phyloP scores from a whole-genome alignment of 441 rosid genomes.

The Brassica hybrid region DNA sequence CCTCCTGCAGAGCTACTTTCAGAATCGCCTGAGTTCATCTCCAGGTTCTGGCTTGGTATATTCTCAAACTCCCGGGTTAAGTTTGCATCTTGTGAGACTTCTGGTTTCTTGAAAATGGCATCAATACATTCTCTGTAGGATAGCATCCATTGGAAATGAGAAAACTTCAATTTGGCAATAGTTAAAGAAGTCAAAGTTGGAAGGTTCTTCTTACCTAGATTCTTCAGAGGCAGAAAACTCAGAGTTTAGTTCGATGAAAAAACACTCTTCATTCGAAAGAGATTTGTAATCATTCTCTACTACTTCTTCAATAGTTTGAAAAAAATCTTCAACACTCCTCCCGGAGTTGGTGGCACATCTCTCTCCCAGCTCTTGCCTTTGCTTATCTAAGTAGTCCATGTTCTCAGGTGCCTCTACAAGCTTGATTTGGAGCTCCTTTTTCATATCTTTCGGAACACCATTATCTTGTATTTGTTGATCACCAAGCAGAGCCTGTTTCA shows the following conservation, averaged over 20 bases:
- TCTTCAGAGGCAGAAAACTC: constrained; percentile 37
- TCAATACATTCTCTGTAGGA: constrained; percentile 46
- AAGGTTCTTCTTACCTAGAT: constrained; percentile 46
- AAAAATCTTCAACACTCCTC: not conserved
- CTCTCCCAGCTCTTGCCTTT: constrained; percentile 53
- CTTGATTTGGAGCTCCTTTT: constrained; percentile 47
- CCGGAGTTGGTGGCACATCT: constrained; percentile 31
- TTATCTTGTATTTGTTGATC: constrained; percentile 56
- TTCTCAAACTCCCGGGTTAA: constrained; percentile 48
- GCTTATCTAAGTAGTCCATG: constrained; percentile 33
- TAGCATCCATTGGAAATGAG: constrained; percentile 16
- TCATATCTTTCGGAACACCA: constrained; percentile 22
- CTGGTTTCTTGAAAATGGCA: constrained; percentile 44
- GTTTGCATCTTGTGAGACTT: constrained; percentile 43
- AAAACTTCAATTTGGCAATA: not conserved
- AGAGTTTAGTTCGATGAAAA: constrained; percentile 42
- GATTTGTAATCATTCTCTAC: constrained; percentile 43
- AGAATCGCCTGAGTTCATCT: not conserved
- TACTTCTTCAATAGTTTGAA: constrained; percentile 38
- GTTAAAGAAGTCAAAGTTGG: constrained; percentile 1
- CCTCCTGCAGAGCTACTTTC: constrained; percentile 4
- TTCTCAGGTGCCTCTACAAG: constrained; percentile 36
- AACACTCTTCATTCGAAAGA: constrained; percentile 30
- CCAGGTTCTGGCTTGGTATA: constrained; percentile 47
- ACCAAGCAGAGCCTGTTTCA: constrained; percentile 61